These are phyloP conservation scores for Theileria sp. DNA, from an alignment of 169 alveolate genomes.

Conservation along the genomic window DNA sequence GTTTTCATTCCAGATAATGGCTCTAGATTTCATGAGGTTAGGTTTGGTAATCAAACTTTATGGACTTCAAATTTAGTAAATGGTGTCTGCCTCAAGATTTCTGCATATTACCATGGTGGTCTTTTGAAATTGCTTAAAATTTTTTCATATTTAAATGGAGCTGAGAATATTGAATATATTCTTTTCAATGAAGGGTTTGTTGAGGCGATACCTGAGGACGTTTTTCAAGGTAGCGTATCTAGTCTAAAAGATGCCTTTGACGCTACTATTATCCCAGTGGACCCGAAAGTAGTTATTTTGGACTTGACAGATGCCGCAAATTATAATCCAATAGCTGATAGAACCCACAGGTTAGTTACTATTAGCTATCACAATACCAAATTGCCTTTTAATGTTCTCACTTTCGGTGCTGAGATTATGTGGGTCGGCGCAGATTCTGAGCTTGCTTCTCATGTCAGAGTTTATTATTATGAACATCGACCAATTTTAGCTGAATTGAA, in stretches of 20 bases:
- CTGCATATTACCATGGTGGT: background rate
- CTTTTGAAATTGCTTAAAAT: no score
- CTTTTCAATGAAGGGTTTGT: background rate
- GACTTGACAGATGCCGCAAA: background rate
- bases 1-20: background rate
- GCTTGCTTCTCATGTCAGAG: background rate
- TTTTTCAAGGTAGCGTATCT: background rate
- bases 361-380: background rate
- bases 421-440: background rate
- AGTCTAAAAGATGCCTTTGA: background rate
- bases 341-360: background rate
- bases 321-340: background rate
- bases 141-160: background rate
- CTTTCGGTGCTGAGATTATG: constrained; percentile 4
- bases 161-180: background rate
- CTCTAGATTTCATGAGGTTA: background rate
- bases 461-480: background rate
- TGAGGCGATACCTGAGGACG: background rate
- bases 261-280: background rate
- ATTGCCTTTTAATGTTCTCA: background rate
- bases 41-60: background rate
- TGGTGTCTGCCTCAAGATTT: background rate
- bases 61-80: background rate
- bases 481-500: background rate
- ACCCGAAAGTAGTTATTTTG: background rate